Evolutionary conservation across 768 basidiomycete species (phyloP), one percentile per base, ranked within the genome.

Genomic region (Pleurotus tuber-regium): DNA sequence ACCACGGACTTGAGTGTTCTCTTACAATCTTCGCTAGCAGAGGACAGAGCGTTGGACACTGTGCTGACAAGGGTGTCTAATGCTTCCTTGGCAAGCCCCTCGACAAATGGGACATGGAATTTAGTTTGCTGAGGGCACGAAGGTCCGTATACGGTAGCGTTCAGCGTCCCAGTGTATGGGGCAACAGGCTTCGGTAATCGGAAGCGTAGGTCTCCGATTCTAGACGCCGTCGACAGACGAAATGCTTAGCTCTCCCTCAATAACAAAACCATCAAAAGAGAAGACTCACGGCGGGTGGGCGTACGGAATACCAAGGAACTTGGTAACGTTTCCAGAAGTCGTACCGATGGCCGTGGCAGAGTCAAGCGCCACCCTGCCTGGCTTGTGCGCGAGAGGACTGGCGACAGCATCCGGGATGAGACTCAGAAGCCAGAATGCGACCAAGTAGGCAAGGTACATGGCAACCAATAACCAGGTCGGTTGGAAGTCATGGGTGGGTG

Each of bases 11-110:
- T 4, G 18, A 4, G 6, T n/a, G 19, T 23, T 2, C 9, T 50
- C 75, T 59, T 54, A 80, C 80, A 81, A 55, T 79, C 80, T 57
- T 79, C 77, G n/a, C 62, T 54, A 33, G 61, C 63, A 10, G 72
- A 66, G 21, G 66, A 66, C 11, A 71, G 35, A 5, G 59, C 40
- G 0, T 62, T 57, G 24, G 53, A 66, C 2, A 74, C 57, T 1
- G 57, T 55, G 48, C 68, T 70, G 14, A 63, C 53, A 10, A 77
- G 35, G 18, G 59, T 63, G 39, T 74, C 67, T 2, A 66, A 56
- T 1, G 63, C 63, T 5, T 74, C 66, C 8, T 59, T 64, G 4
- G 67, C 63, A 6, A 74, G 51, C n/a, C 70, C 68, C 21, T 56
- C 59, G 10, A 70, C 55, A 14, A 70, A 44, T 1, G 74, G 75